Percentiles rank a stretch among this genome's conserved stretches.
These are phyloP conservation scores for Warburgia ugandensis DNA, from an alignment of 164 flowering plant genomes.

Conservation along the genomic window DNA sequence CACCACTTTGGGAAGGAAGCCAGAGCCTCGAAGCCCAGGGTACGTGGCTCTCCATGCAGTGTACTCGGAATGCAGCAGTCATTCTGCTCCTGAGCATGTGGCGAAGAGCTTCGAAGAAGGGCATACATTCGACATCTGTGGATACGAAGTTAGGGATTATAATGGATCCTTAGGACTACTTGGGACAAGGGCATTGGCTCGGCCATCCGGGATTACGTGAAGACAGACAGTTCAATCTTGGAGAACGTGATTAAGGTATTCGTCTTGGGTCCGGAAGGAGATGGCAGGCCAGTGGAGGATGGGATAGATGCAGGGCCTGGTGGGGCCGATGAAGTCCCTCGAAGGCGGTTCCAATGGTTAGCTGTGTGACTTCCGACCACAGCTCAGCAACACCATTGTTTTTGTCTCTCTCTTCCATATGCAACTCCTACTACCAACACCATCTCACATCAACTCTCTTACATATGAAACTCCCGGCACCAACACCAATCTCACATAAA, in stretches of 20 bases:
- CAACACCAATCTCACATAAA: too few relatives aligned
- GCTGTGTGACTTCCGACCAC: conserved; percentile 77
- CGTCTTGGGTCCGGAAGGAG: conserved; percentile 34
- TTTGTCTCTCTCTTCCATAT: too few relatives aligned
- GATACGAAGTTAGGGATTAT: conserved; percentile 62
- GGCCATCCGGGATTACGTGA: conserved; percentile 57
- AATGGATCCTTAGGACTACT: conserved; percentile 14
- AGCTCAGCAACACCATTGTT: too few relatives aligned
- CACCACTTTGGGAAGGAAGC: conserved; percentile 78
- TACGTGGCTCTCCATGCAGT: conserved; percentile 51
- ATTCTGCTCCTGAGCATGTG: conserved; percentile 73
- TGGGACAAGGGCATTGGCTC: conserved; percentile 45
- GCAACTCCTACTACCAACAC: too few relatives aligned
- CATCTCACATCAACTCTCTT: too few relatives aligned
- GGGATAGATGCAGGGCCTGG: conserved; percentile 80
- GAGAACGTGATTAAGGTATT: conserved; percentile 39
- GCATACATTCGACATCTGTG: conserved; percentile 46
- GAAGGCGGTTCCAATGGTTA: conserved; percentile 51
- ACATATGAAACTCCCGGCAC: too few relatives aligned
- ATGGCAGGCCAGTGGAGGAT: conserved; percentile 70
- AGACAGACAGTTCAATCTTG: conserved; percentile 32
- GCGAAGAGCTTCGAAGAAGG: conserved; percentile 32
- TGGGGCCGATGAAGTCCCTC: conserved; percentile 57
- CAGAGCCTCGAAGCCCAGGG: conserved; percentile 89
- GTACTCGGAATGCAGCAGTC: conserved; percentile 78